phyloP scores from a whole-genome alignment of 306 rosid genomes.

The Coriaria nepalensis region DNA sequence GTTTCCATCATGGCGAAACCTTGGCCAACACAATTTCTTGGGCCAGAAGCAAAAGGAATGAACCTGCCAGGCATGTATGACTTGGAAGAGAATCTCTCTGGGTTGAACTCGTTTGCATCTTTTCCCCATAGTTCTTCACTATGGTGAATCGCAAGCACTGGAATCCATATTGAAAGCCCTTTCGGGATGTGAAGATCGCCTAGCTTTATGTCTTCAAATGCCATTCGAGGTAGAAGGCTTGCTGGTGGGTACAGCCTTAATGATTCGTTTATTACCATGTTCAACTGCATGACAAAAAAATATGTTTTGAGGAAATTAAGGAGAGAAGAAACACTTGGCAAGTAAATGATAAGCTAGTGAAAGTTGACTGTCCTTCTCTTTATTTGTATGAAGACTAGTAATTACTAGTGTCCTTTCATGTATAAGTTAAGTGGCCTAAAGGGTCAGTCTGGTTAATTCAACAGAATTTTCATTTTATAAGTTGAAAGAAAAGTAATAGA shows the following conservation, averaged over 20 bases:
- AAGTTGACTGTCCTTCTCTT: not conserved
- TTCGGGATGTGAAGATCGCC: slow-evolving; percentile 84
- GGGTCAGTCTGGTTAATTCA: not conserved
- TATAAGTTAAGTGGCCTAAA: slow-evolving; percentile 1
- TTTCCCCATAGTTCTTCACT: slow-evolving; percentile 79
- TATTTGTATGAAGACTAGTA: not conserved
- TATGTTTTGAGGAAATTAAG: not conserved
- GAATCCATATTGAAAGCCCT: slow-evolving; percentile 91
- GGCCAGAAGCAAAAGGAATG: slow-evolving; percentile 79
- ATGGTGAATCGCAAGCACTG: slow-evolving; percentile 88
- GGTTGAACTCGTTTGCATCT: slow-evolving; percentile 89
- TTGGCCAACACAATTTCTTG: slow-evolving; percentile 90
- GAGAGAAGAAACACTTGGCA: not conserved
- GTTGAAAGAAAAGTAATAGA: not conserved
- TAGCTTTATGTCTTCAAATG: slow-evolving; percentile 65
- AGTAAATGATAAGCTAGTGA: not conserved
- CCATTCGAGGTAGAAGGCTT: slow-evolving; percentile 84
- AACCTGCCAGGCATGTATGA: slow-evolving; percentile 58
- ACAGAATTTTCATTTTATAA: not conserved
- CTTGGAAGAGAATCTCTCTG: slow-evolving; percentile 70
- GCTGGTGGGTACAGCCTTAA: slow-evolving; percentile 89
- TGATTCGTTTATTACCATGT: slow-evolving; percentile 86
- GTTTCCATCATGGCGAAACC: slow-evolving; percentile 89
- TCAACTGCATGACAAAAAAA: slow-evolving; percentile 34
- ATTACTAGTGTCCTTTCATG: not conserved